phyloP scores from a whole-genome alignment of 495 filamentous ascomycete genomes.

The Neurospora sp. region DNA sequence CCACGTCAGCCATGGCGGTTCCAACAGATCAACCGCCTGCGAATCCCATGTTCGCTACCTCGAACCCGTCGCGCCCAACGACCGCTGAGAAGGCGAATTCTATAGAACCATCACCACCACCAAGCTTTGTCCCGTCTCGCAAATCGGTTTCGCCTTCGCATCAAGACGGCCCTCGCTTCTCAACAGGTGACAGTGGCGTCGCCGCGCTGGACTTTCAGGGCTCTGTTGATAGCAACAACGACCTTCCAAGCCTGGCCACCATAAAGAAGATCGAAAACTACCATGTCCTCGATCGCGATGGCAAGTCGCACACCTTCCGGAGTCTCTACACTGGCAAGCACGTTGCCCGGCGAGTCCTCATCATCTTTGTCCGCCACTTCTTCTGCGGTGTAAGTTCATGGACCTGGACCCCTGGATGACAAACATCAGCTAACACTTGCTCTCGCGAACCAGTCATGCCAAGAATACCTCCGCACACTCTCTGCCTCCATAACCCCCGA shows the following conservation, averaged over 20 bases:
- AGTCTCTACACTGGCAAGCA: slow-evolving; percentile 53
- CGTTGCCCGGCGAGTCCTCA: slow-evolving; percentile 45
- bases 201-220: slow-evolving; percentile 35
- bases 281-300: slow-evolving; percentile 53
- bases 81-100: not conserved
- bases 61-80: not conserved
- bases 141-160: not conserved
- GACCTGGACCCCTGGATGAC: not conserved
- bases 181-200: slow-evolving; percentile 3
- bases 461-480: slow-evolving; percentile 61
- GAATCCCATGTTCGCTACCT: not conserved
- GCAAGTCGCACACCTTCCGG: slow-evolving; percentile 54
- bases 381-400: slow-evolving; percentile 66
- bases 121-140: not conserved
- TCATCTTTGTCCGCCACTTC: slow-evolving; percentile 84
- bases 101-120: not conserved
- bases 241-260: slow-evolving; percentile 38
- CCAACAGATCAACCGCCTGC: not conserved
- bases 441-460: slow-evolving; percentile 45
- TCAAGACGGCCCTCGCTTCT: not conserved
- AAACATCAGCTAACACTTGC: slow-evolving; percentile 1
- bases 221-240: slow-evolving; percentile 38
- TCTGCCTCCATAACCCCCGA: slow-evolving; percentile 48
- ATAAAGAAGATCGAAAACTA: slow-evolving; percentile 44
- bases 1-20: not conserved